phyloP scores from a whole-genome alignment of 2,329 filamentous ascomycete genomes.

The Xylariaceae sp. region DNA sequence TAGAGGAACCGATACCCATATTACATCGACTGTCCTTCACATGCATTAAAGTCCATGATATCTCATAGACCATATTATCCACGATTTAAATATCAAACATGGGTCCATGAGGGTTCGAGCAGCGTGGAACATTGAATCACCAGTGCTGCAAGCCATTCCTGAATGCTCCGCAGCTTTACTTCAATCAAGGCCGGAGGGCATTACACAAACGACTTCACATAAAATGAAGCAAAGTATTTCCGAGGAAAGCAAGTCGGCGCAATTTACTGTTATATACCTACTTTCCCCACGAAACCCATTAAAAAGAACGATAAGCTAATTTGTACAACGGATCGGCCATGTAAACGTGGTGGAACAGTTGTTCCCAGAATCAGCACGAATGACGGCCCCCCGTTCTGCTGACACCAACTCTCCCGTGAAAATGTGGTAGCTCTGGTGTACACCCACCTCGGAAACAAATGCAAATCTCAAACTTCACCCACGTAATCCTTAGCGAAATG shows the following conservation, averaged over 20 bases:
- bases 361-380: neutral
- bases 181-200: too few relatives aligned
- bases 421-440: neutral
- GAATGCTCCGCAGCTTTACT: too few relatives aligned
- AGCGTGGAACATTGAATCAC: too few relatives aligned
- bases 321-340: conserved; percentile 16
- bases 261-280: conserved; percentile 13
- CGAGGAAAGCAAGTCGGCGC: neutral
- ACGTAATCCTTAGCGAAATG: neutral
- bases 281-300: conserved; percentile 1
- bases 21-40: neutral
- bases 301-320: conserved; percentile 13
- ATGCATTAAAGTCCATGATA: neutral
- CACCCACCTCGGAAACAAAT: neutral
- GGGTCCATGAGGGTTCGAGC: neutral
- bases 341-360: neutral
- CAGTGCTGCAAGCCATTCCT: too few relatives aligned
- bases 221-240: neutral
- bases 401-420: neutral
- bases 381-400: neutral
- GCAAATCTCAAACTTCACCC: neutral
- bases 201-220: too few relatives aligned
- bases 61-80: neutral
- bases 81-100: neutral
- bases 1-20: too few relatives aligned